phyloP scores from a whole-genome alignment of 2,329 filamentous ascomycete species.

The Claviceps cyperi region DNA sequence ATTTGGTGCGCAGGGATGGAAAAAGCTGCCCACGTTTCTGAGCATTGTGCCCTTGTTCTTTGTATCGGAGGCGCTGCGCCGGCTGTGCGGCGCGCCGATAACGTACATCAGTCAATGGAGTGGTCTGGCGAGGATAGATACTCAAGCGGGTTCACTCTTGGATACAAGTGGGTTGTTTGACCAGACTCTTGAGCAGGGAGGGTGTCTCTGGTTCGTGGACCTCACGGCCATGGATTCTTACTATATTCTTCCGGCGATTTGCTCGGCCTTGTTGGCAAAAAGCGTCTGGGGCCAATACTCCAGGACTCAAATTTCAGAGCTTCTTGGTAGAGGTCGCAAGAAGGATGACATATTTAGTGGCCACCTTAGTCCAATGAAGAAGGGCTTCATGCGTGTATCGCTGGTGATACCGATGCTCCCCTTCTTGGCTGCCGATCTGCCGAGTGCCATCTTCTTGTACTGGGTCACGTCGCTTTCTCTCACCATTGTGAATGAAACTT shows the following conservation, averaged over 20 bases:
- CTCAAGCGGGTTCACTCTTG: conserved; percentile 8
- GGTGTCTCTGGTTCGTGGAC: conserved; percentile 41
- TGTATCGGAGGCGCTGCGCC: conserved; percentile 34
- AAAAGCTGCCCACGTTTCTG: conserved; percentile 23
- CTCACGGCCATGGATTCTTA: conserved; percentile 38
- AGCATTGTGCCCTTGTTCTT: conserved; percentile 34
- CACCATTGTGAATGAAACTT: conserved; percentile 18
- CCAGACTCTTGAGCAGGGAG: conserved; percentile 30
- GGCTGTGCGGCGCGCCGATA: conserved; percentile 24
- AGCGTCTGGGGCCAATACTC: conserved; percentile 17
- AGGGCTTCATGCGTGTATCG: conserved; percentile 15
- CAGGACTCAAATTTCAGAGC: conserved; percentile 10
- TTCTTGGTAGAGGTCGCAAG: too few relatives aligned
- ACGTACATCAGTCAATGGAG: conserved; percentile 17
- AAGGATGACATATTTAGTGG: too few relatives aligned
- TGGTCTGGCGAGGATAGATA: conserved; percentile 11
- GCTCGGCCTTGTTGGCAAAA: conserved; percentile 15
- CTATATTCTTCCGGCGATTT: conserved; percentile 29
- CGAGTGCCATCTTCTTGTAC: conserved; percentile 27
- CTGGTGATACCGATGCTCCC: conserved; percentile 22
- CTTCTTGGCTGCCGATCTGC: conserved; percentile 20
- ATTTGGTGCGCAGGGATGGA: conserved; percentile 34
- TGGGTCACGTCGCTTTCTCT: conserved; percentile 24
- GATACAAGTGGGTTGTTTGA: conserved; percentile 17
- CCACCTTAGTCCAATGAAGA: conserved; percentile 3